Percentiles rank a stretch among this genome's conserved stretches.
These are phyloP conservation scores for Magnolia changhungtana DNA, from an alignment of 164 flowering plant species.

Conservation along the genomic window DNA sequence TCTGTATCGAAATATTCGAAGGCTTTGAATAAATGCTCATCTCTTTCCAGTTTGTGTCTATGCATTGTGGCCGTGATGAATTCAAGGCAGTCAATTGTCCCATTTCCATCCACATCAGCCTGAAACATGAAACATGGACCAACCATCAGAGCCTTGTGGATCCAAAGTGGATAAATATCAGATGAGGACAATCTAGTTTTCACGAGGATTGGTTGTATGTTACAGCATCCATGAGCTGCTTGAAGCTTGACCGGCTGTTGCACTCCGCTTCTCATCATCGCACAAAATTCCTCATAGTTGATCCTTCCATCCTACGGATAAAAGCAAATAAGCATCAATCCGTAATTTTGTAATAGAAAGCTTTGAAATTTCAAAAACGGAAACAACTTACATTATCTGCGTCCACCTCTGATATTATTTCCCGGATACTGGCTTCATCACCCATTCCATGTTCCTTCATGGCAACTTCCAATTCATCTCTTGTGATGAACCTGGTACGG, in stretches of 20 bases:
- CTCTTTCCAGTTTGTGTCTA: slow-evolving; percentile 76
- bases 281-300: slow-evolving; percentile 69
- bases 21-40: slow-evolving; percentile 78
- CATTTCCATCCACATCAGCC: slow-evolving; percentile 98
- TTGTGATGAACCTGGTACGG: slow-evolving; percentile 61
- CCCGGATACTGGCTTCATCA: slow-evolving; percentile 61
- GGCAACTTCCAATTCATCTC: slow-evolving; percentile 73
- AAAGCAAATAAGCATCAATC: slow-evolving; percentile 1
- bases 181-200: background rate
- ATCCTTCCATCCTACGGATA: slow-evolving; percentile 73
- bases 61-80: slow-evolving; percentile 96
- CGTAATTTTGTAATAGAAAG: background rate
- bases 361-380: background rate
- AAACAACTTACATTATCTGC: slow-evolving; percentile 65
- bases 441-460: slow-evolving; percentile 83
- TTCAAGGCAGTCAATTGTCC: slow-evolving; percentile 84
- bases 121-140: slow-evolving; percentile 18
- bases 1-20: slow-evolving; percentile 87
- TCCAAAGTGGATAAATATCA: background rate
- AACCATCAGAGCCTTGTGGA: background rate
- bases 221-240: slow-evolving; percentile 97
- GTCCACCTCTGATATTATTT: slow-evolving; percentile 83
- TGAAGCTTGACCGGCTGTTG: slow-evolving; percentile 46
- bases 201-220: slow-evolving; percentile 17
- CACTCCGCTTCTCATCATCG: slow-evolving; percentile 83